A percentile compares a stretch with the other conserved stretches of the same genome.
Conservation (phyloP, 2,329 filamentous ascomycete genomes). For the Paecilomyces sp. region DNA sequence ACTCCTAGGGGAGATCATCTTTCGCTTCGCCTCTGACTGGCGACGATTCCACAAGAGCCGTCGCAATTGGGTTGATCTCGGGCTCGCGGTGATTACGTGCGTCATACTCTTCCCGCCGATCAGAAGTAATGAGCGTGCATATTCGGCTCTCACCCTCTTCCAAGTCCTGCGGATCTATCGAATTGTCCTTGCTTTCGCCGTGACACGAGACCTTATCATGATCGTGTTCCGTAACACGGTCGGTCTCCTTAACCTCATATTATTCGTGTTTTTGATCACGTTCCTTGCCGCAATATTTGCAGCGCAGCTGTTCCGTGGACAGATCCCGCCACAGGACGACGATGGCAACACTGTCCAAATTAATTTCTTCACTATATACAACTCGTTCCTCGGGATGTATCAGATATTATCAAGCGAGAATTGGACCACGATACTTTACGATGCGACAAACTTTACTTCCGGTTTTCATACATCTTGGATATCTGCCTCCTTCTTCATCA, state of each 20-base stretch:
- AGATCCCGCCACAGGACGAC: slow-evolving; percentile 60
- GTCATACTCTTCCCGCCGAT: slow-evolving; percentile 82
- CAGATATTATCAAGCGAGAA: slow-evolving; percentile 93
- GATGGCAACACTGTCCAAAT: slow-evolving; percentile 59
- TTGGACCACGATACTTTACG: slow-evolving; percentile 86
- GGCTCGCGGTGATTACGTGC: slow-evolving; percentile 71
- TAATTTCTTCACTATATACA: slow-evolving; percentile 86
- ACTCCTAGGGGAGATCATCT: slow-evolving; percentile 71
- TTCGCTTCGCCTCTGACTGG: slow-evolving; percentile 75
- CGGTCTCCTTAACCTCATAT: slow-evolving; percentile 87
- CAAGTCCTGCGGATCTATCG: slow-evolving; percentile 90
- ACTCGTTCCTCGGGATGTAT: slow-evolving; percentile 96
- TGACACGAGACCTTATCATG: slow-evolving; percentile 77
- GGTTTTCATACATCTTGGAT: slow-evolving; percentile 76
- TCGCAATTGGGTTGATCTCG: slow-evolving; percentile 73
- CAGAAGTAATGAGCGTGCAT: slow-evolving; percentile 60
- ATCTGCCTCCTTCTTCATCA: slow-evolving; percentile 78
- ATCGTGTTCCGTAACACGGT: slow-evolving; percentile 84
- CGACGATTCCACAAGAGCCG: slow-evolving; percentile 67
- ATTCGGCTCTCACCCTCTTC: slow-evolving; percentile 86
- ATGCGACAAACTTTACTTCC: slow-evolving; percentile 63
- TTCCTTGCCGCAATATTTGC: slow-evolving; percentile 93
- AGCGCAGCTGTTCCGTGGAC: slow-evolving; percentile 82
- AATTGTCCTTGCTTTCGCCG: slow-evolving; percentile 78
- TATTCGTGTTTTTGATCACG: slow-evolving; percentile 94